These are phyloP conservation scores for Polyplosphaeria fusca DNA, from an alignment of 495 filamentous ascomycete species.

Conservation along the genomic window DNA sequence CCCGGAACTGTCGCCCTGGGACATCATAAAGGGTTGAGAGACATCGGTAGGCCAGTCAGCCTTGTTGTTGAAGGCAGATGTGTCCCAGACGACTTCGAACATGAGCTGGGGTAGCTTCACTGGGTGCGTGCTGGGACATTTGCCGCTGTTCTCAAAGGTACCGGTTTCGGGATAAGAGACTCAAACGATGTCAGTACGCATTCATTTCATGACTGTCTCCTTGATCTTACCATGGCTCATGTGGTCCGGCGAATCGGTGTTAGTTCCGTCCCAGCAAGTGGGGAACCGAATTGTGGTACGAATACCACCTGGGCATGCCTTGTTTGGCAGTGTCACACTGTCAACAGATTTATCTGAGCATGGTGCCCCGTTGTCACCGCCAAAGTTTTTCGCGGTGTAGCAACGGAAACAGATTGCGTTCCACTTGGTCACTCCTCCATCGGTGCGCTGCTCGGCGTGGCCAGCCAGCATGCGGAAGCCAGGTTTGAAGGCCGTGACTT, in stretches of 20 bases:
- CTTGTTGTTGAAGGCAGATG: conserved; percentile 42
- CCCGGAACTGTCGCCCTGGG: conserved; percentile 47
- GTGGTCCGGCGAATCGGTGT: conserved; percentile 51
- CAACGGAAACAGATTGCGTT: conserved; percentile 46
- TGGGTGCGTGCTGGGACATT: conserved; percentile 48
- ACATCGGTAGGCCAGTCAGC: conserved; percentile 43
- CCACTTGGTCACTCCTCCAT: conserved; percentile 32
- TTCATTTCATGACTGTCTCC: too few species aligned
- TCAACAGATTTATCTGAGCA: conserved; percentile 38
- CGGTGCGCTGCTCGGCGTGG: not conserved
- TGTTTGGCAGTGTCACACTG: conserved; percentile 38
- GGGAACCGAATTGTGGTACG: conserved; percentile 49
- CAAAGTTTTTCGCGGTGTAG: conserved; percentile 42
- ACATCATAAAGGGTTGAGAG: conserved; percentile 45
- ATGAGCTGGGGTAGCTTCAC: conserved; percentile 49
- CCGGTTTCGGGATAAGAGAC: conserved; percentile 44
- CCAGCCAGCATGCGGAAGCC: conserved; percentile 11
- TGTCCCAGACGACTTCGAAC: conserved; percentile 51
- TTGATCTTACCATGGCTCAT: too few species aligned
- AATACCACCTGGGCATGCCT: conserved; percentile 46
- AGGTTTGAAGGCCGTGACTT: conserved; percentile 18
- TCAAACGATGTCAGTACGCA: too few species aligned
- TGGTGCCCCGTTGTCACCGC: conserved; percentile 44
- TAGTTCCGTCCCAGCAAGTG: conserved; percentile 53
- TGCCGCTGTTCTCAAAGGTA: conserved; percentile 30